phyloP scores from a whole-genome alignment of 495 filamentous ascomycete genomes.

The Aspergillus panamensis region DNA sequence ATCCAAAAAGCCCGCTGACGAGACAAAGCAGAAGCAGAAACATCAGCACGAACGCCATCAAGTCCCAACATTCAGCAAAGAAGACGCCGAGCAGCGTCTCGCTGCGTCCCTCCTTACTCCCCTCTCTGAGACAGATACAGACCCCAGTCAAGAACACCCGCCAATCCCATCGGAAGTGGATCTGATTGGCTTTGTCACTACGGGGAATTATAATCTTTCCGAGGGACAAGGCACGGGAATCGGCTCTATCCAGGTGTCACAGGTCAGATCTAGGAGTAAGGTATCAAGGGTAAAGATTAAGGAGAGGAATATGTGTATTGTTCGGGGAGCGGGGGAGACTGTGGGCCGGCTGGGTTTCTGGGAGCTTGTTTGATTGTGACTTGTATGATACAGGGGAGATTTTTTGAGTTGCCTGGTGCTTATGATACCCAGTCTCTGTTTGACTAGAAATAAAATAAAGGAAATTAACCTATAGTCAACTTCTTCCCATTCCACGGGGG shows the following conservation, averaged over 20 bases:
- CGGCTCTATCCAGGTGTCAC: slow-evolving; percentile 62
- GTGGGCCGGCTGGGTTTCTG: slow-evolving; percentile 77
- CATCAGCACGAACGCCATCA: slow-evolving; percentile 8
- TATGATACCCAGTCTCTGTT: neutral
- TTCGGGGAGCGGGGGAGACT: slow-evolving; percentile 71
- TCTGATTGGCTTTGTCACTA: slow-evolving; percentile 88
- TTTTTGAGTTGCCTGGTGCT: neutral
- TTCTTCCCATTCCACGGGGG: too few species aligned
- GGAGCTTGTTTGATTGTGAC: slow-evolving; percentile 53
- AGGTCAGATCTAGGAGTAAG: slow-evolving; percentile 34
- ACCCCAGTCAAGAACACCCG: slow-evolving; percentile 52
- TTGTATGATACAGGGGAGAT: neutral
- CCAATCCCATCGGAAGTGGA: slow-evolving; percentile 69
- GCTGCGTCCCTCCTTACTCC: slow-evolving; percentile 49
- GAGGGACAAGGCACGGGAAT: slow-evolving; percentile 74
- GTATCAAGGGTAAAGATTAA: neutral
- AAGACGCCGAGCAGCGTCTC: slow-evolving; percentile 49
- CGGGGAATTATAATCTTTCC: slow-evolving; percentile 76
- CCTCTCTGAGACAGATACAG: slow-evolving; percentile 29
- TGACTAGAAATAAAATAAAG: neutral
- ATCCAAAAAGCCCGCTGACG: slow-evolving; percentile 9
- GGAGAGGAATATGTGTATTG: slow-evolving; percentile 63
- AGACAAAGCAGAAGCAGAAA: slow-evolving; percentile 19
- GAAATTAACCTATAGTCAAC: too few species aligned
- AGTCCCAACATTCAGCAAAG: slow-evolving; percentile 14